A percentile compares a stretch with the other conserved stretches of the same genome.
These are phyloP conservation scores for Naganishia vishniacii DNA, from an alignment of 768 basidiomycete genomes.

Conservation along the genomic window DNA sequence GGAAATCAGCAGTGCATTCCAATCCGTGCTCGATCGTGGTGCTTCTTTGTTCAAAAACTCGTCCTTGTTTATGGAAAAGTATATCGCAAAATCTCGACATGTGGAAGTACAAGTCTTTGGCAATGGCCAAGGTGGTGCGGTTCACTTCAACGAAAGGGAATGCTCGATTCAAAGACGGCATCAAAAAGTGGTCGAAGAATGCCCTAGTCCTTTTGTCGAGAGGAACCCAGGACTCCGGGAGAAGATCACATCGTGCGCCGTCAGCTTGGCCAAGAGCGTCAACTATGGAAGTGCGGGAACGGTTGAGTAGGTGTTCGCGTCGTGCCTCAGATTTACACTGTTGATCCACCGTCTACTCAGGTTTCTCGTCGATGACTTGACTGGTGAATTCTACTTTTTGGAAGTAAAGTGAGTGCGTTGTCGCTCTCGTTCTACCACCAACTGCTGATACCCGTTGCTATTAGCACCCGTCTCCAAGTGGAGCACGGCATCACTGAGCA, in stretches of 20 bases:
- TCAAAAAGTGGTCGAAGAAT: slow-evolving; percentile 69
- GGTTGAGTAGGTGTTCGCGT: slow-evolving; percentile 62
- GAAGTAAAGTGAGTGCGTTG: slow-evolving; percentile 58
- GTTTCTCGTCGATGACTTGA: slow-evolving; percentile 42
- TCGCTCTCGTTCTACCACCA: too few relatives aligned
- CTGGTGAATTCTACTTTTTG: slow-evolving; percentile 60
- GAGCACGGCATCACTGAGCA: slow-evolving; percentile 65
- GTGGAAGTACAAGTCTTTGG: slow-evolving; percentile 64
- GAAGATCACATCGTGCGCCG: slow-evolving; percentile 57
- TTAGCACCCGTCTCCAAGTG: slow-evolving; percentile 51
- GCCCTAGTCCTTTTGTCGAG: slow-evolving; percentile 59
- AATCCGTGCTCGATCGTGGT: slow-evolving; percentile 30
- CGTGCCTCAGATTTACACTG: slow-evolving; percentile 35
- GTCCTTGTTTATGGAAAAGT: slow-evolving; percentile 61
- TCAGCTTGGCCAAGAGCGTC: slow-evolving; percentile 54
- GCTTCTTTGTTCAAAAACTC: slow-evolving; percentile 55
- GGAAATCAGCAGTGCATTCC: slow-evolving; percentile 32
- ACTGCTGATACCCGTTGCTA: background rate
- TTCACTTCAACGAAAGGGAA: slow-evolving; percentile 66
- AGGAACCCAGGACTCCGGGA: slow-evolving; percentile 52
- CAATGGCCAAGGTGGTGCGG: slow-evolving; percentile 55
- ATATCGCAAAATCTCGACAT: slow-evolving; percentile 58
- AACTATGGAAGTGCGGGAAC: slow-evolving; percentile 62
- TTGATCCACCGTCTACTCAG: slow-evolving; percentile 14
- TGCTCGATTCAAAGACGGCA: slow-evolving; percentile 65